Evolutionary conservation across 164 flowering plant species (phyloP).

Genomic region (Dillenia suffruticosa): DNA sequence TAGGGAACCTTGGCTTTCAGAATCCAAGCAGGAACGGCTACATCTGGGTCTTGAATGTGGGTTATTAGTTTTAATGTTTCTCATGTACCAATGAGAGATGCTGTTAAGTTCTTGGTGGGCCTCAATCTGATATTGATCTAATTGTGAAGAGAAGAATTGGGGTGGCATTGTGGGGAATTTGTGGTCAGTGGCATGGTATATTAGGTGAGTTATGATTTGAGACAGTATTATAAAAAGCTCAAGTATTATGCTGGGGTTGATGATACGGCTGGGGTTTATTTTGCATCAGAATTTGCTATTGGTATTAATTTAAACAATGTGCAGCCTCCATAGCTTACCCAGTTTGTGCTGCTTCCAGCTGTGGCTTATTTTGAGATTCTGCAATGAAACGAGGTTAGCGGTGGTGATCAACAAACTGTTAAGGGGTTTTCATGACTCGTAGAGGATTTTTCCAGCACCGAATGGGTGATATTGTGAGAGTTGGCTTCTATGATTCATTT

Average conservation of each 20-base stretch:
- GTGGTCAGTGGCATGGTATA: constrained; percentile 41
- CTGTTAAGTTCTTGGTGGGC: constrained; percentile 41
- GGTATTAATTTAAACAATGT: constrained; percentile 36
- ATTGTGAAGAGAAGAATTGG: constrained; percentile 28
- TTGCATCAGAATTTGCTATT: constrained; percentile 42
- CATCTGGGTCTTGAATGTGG: constrained; percentile 40
- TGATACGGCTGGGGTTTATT: constrained; percentile 39
- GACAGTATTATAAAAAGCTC: constrained; percentile 35
- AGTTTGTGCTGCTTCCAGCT: constrained; percentile 36
- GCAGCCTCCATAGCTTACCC: constrained; percentile 37
- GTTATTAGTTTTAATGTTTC: constrained; percentile 17
- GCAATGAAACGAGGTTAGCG: constrained; percentile 12
- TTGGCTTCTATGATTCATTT: constrained; percentile 38
- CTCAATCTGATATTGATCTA: constrained; percentile 25
- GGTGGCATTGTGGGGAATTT: constrained; percentile 29
- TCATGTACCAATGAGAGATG: constrained; percentile 32
- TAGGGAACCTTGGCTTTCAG: constrained; percentile 27
- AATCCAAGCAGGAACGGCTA: constrained; percentile 39
- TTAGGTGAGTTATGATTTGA: constrained; percentile 36
- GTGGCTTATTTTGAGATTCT: constrained; percentile 58
- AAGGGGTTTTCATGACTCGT: constrained; percentile 44
- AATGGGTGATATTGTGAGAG: constrained; percentile 42
- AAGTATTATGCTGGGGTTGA: constrained; percentile 33
- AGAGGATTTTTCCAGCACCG: constrained; percentile 43
- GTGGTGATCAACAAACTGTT: constrained; percentile 18